These are phyloP conservation scores for Staphylotrichum longicolle DNA, from an alignment of 495 filamentous ascomycete species.

Conservation along the genomic window DNA sequence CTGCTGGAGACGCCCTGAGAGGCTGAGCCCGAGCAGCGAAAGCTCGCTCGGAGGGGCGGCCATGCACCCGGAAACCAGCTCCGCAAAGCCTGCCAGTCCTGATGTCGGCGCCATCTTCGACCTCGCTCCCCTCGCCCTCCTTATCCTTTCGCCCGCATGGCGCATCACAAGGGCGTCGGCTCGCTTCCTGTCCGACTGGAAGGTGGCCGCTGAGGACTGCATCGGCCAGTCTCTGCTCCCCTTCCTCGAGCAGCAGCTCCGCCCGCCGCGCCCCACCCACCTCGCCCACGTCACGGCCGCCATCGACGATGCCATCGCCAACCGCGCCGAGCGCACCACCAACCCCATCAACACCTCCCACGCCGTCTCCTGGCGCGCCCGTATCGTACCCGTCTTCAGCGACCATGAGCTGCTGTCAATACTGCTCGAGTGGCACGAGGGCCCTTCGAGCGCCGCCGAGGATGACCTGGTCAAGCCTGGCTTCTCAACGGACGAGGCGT, in stretches of 20 bases:
- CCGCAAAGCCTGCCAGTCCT: not conserved
- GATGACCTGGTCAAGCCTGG: slow-evolving; percentile 46
- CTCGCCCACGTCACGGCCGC: slow-evolving; percentile 40
- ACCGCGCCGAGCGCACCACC: slow-evolving; percentile 33
- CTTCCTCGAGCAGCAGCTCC: slow-evolving; percentile 36
- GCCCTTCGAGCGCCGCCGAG: slow-evolving; percentile 28
- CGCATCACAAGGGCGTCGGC: slow-evolving; percentile 50
- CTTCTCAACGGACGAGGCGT: slow-evolving; percentile 52
- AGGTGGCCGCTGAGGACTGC: slow-evolving; percentile 39
- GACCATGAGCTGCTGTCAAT: slow-evolving; percentile 49
- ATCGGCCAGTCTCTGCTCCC: slow-evolving; percentile 47
- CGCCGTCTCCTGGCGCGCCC: slow-evolving; percentile 39
- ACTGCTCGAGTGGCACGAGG: slow-evolving; percentile 47
- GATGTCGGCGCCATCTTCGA: slow-evolving; percentile 41
- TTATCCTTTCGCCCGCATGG: slow-evolving; percentile 50
- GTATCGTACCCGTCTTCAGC: slow-evolving; percentile 52
- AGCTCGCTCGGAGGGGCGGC: too few relatives aligned
- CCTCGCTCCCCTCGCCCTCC: slow-evolving; percentile 48
- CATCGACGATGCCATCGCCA: slow-evolving; percentile 47
- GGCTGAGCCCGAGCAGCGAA: too few relatives aligned
- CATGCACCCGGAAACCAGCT: too few relatives aligned
- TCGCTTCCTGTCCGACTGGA: slow-evolving; percentile 45
- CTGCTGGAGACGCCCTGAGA: too few relatives aligned
- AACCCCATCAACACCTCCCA: slow-evolving; percentile 25
- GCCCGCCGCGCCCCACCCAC: slow-evolving; percentile 34